These are phyloP conservation scores for Globisporangium radiosum DNA, from an alignment of 352 stramenopile genomes.

Conservation along the genomic window DNA sequence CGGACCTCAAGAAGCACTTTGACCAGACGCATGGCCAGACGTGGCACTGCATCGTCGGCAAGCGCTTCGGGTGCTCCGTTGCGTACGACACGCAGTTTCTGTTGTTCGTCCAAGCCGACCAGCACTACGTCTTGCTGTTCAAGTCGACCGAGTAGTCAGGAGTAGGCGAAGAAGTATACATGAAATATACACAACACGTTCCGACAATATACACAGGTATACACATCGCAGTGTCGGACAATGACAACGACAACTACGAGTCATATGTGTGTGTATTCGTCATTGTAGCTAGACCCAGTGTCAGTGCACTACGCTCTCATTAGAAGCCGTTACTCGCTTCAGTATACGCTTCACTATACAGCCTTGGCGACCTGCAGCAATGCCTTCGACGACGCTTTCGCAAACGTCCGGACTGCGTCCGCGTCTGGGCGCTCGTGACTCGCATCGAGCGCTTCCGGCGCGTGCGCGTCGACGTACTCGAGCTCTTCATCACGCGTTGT, in stretches of 20 bases:
- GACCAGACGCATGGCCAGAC: slow-evolving; percentile 94
- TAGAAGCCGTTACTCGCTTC: too few relatives aligned
- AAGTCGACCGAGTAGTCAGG: slow-evolving; percentile 58
- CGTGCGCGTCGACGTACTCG: slow-evolving; percentile 55
- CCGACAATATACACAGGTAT: too few relatives aligned
- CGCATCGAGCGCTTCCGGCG: slow-evolving; percentile 31
- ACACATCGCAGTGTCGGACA: too few relatives aligned
- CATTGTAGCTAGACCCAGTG: too few relatives aligned
- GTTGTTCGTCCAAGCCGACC: slow-evolving; percentile 82
- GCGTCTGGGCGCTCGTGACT: slow-evolving; percentile 22
- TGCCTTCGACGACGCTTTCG: slow-evolving; percentile 49
- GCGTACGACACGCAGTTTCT: slow-evolving; percentile 88
- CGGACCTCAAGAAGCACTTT: slow-evolving; percentile 99
- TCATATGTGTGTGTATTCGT: too few relatives aligned
- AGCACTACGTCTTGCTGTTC: slow-evolving; percentile 81
- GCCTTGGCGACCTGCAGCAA: slow-evolving; percentile 41
- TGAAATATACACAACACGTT: too few relatives aligned
- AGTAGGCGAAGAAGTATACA: background rate
- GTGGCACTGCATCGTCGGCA: slow-evolving; percentile 93
- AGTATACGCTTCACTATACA: slow-evolving; percentile 18
- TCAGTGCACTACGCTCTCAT: too few relatives aligned
- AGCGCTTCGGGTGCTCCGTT: slow-evolving; percentile 87
- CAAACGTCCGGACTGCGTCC: slow-evolving; percentile 42
- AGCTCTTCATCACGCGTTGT: slow-evolving; percentile 63
- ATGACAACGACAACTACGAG: too few relatives aligned